These are phyloP conservation scores for Craterostigma plantagineum DNA, from an alignment of 257 asterid species.

Conservation along the genomic window DNA sequence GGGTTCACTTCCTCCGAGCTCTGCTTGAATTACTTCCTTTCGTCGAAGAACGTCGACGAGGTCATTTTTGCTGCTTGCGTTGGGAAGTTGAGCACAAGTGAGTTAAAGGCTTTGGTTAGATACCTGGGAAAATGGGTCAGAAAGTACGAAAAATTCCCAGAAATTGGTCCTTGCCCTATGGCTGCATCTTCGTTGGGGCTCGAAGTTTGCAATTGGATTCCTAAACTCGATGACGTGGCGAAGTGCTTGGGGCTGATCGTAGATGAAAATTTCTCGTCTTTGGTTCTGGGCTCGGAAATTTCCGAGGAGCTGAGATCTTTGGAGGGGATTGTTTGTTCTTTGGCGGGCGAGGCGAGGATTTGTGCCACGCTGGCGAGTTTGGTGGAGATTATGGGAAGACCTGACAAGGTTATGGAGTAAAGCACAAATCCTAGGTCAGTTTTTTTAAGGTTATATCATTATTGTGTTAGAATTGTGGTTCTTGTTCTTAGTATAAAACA, in stretches of 20 bases:
- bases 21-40: conserved; percentile 66
- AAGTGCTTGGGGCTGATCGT: conserved; percentile 56
- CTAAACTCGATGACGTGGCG: conserved; percentile 34
- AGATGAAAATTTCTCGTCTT: conserved; percentile 72
- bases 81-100: conserved; percentile 53
- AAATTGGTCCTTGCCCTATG: conserved; percentile 44
- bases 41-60: conserved; percentile 55
- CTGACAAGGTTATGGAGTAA: conserved; percentile 21
- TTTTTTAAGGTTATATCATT: no score
- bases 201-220: conserved; percentile 71
- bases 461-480: no score
- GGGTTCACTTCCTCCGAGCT: conserved; percentile 53
- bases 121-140: conserved; percentile 69
- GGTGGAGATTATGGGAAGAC: conserved; percentile 26
- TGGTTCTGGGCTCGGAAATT: conserved; percentile 56
- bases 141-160: conserved; percentile 80
- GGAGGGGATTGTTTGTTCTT: conserved; percentile 31
- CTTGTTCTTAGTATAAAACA: no score
- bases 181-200: conserved; percentile 47
- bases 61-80: conserved; percentile 66
- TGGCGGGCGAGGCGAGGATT: conserved; percentile 58
- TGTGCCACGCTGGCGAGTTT: conserved; percentile 48
- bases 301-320: conserved; percentile 36
- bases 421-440: no score
- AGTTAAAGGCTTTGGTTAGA: conserved; percentile 45